phyloP scores from a whole-genome alignment of 768 basidiomycete species.

The Lactarius sp. region DNA sequence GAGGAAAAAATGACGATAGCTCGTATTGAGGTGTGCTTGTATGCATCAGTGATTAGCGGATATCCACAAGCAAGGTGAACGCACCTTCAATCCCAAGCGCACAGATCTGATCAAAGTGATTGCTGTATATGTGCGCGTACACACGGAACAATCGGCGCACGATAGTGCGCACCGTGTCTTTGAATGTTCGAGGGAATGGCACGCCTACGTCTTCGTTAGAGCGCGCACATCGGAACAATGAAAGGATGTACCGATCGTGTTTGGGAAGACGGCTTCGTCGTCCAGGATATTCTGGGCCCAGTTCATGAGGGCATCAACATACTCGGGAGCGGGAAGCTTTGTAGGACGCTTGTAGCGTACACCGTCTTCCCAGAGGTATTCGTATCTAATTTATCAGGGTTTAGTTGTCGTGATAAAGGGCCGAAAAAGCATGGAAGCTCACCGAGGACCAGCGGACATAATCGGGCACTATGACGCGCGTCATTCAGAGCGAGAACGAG shows the following conservation, averaged over 20 bases:
- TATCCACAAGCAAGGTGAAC: conserved; percentile 13
- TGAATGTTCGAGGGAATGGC: conserved; percentile 17
- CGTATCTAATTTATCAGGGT: conserved; percentile 52
- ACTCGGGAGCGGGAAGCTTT: conserved; percentile 93
- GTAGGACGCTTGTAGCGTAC: conserved; percentile 82
- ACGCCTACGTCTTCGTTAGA: conserved; percentile 10
- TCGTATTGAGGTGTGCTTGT: conserved; percentile 94
- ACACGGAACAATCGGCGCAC: conserved; percentile 91
- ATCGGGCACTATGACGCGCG: conserved; percentile 66
- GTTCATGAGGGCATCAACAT: conserved; percentile 98
- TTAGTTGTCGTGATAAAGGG: neutral
- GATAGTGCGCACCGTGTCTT: conserved; percentile 87
- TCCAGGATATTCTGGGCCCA: conserved; percentile 94
- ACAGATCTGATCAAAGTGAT: conserved; percentile 98
- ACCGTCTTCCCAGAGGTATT: conserved; percentile 94
- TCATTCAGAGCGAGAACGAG: neutral
- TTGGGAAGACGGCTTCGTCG: conserved; percentile 89
- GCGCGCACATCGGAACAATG: neutral
- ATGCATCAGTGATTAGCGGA: neutral
- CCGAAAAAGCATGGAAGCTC: conserved; percentile 26
- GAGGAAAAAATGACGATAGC: conserved; percentile 96
- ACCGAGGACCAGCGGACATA: conserved; percentile 95
- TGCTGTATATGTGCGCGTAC: conserved; percentile 98
- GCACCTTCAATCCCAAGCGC: conserved; percentile 96
- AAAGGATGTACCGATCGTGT: conserved; percentile 66